Base-by-base conservation (phyloP, 2,329 filamentous ascomycete species). In the Stachybotrys elegans region DNA sequence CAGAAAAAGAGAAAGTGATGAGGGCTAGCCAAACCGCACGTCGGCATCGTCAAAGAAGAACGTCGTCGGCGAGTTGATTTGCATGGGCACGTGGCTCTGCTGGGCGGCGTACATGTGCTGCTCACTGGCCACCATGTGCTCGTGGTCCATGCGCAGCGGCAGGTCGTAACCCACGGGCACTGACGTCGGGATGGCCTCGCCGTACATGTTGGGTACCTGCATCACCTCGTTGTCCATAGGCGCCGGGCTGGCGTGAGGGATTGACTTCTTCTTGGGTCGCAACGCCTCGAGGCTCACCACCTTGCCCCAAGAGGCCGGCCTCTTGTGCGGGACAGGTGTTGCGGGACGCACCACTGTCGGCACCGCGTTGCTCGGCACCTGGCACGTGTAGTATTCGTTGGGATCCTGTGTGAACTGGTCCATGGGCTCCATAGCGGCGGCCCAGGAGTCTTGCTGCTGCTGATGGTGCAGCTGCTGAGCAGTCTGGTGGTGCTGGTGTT, bases 221-320 rank as follows among this genome's bases (percentile, higher is more conserved):
- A 58, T 55, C 25, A 54, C 51, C 27, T 58, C 56, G n/a, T 49
- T 45, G 35, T 56, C 53, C 1, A 55, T 56, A n/a, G n/a, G n/a
- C 16, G 51, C 45, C 2, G 59, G 57, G 46, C 56, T 59, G 22
- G 54, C 57, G 32, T 61, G 60, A n/a, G 60, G 54, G 17, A 52
- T 57, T 12, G 55, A 49, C 51, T 64, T 63, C 56, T 66, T 67
- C 49, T 57, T 57, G 5, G 65, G 63, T 7, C 63, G 61, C 20
- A 67, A 47, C 45, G 58, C 63, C 47, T 68, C 65, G 48, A 68
- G 62, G 50, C 60, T 65, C 19, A 64, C 54, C 22, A 64, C 53
- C 40, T 65, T 62, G 13, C 61, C 60, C 65, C 65, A 68, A 4
- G 65, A 67, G 21, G 59, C 64, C 19, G 65, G 65, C 43, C 65